Conservation (phyloP, 2,329 filamentous ascomycete genomes). For the Tolypocladium nubicola region DNA sequence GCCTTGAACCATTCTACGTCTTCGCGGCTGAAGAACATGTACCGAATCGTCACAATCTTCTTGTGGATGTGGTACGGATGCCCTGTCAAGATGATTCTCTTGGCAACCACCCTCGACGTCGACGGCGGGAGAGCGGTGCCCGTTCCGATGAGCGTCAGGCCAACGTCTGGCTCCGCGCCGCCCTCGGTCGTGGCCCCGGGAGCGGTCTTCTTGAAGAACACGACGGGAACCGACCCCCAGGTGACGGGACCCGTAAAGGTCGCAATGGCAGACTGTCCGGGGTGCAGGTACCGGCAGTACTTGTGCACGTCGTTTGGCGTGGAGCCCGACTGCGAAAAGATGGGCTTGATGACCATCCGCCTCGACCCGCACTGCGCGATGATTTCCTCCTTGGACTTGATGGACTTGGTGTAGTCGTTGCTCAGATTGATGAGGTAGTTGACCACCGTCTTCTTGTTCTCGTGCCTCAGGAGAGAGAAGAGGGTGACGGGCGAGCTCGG, state of each 20-base stretch:
- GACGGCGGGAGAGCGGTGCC: slow-evolving; percentile 76
- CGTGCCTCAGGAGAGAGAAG: slow-evolving; percentile 83
- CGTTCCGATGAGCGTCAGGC: slow-evolving; percentile 68
- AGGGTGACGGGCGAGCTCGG: slow-evolving; percentile 52
- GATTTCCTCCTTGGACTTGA: slow-evolving; percentile 87
- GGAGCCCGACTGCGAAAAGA: slow-evolving; percentile 81
- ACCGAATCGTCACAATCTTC: slow-evolving; percentile 88
- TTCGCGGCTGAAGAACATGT: slow-evolving; percentile 98
- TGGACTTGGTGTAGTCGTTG: slow-evolving; percentile 61
- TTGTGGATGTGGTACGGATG: slow-evolving; percentile 99
- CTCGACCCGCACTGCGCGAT: slow-evolving; percentile 86
- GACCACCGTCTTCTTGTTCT: slow-evolving; percentile 84
- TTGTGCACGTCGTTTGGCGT: slow-evolving; percentile 97
- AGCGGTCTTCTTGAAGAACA: slow-evolving; percentile 67
- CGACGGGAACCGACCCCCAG: slow-evolving; percentile 82
- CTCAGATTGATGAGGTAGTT: slow-evolving; percentile 85
- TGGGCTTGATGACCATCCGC: slow-evolving; percentile 75
- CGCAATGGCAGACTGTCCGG: slow-evolving; percentile 79
- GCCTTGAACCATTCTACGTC: slow-evolving; percentile 98
- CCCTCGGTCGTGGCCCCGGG: slow-evolving; percentile 31
- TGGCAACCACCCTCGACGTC: slow-evolving; percentile 75
- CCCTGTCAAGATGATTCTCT: slow-evolving; percentile 86
- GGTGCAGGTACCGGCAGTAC: slow-evolving; percentile 84
- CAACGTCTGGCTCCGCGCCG: slow-evolving; percentile 31
- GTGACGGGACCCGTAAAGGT: slow-evolving; percentile 83